Conservation (phyloP, 306 rosid species). For the Gleditsia sinensis region DNA sequence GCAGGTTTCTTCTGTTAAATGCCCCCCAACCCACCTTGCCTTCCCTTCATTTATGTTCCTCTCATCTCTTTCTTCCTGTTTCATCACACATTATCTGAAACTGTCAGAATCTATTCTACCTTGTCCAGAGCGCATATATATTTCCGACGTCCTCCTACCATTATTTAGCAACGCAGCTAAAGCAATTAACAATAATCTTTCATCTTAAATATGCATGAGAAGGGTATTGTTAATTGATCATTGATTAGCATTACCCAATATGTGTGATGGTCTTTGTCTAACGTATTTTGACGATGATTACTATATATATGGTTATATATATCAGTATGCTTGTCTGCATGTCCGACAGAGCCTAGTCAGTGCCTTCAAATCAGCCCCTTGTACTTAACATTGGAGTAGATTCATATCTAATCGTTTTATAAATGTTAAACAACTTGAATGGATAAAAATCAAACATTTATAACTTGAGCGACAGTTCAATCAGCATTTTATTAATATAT, state of each 20-base stretch:
- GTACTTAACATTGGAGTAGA: background rate
- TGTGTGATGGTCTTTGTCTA: background rate
- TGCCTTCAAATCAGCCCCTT: background rate
- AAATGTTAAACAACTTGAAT: background rate
- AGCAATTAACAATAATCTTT: background rate
- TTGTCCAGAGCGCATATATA: conserved; percentile 4
- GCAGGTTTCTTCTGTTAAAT: conserved; percentile 59
- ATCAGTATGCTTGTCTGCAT: background rate
- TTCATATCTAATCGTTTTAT: background rate
- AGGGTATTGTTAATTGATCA: background rate
- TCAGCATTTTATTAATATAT: background rate
- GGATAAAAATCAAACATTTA: background rate
- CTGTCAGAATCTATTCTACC: conserved; percentile 46
- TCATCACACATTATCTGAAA: conserved; percentile 34
- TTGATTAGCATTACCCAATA: background rate
- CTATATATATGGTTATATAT: background rate
- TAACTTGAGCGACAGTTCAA: background rate
- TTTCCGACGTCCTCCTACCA: too few species aligned
- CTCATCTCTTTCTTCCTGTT: conserved; percentile 41
- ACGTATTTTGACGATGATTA: background rate
- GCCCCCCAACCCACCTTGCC: conserved; percentile 76
- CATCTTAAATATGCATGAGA: background rate
- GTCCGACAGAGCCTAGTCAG: background rate
- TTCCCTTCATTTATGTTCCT: conserved; percentile 67
- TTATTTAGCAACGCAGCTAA: background rate